Evolutionary conservation across 2,329 filamentous ascomycete species (phyloP).

Genomic region (Botryotinia globosa): DNA sequence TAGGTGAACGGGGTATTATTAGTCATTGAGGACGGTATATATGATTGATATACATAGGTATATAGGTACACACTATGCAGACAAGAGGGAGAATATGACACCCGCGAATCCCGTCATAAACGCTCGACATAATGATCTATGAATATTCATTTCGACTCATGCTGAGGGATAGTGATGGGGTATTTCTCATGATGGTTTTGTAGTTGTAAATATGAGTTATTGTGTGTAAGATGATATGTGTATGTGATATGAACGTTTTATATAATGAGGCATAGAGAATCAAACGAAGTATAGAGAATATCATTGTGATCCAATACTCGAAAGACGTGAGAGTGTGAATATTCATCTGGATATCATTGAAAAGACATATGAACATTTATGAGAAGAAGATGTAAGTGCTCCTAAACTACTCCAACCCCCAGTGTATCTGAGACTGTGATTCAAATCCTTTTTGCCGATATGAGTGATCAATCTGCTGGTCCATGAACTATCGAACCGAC

Average conservation of each 20-base stretch:
- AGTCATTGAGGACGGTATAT: too few relatives aligned
- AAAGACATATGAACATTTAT: too few relatives aligned
- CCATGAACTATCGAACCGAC: constrained; percentile 22
- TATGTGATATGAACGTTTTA: neutral
- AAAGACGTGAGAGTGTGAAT: neutral
- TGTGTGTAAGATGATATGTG: neutral
- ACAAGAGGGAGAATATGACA: too few relatives aligned
- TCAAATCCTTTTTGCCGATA: constrained; percentile 31
- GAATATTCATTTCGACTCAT: constrained; percentile 16
- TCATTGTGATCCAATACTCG: neutral
- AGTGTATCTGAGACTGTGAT: neutral
- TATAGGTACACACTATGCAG: too few relatives aligned
- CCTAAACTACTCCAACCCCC: neutral
- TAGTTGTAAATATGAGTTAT: neutral
- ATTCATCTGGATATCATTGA: neutral
- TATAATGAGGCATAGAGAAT: neutral
- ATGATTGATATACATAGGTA: neutral
- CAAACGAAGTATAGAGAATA: neutral
- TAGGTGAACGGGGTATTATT: neutral
- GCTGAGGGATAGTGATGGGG: neutral
- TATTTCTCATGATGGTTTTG: neutral
- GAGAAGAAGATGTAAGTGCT: neutral
- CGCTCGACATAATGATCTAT: neutral
- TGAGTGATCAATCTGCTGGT: constrained; percentile 16
- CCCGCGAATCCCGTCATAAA: too few relatives aligned